Percentiles rank a stretch among this genome's conserved stretches.
phyloP scores from a whole-genome alignment of 2,329 filamentous ascomycete species.

The Botryosphaeria agaves region DNA sequence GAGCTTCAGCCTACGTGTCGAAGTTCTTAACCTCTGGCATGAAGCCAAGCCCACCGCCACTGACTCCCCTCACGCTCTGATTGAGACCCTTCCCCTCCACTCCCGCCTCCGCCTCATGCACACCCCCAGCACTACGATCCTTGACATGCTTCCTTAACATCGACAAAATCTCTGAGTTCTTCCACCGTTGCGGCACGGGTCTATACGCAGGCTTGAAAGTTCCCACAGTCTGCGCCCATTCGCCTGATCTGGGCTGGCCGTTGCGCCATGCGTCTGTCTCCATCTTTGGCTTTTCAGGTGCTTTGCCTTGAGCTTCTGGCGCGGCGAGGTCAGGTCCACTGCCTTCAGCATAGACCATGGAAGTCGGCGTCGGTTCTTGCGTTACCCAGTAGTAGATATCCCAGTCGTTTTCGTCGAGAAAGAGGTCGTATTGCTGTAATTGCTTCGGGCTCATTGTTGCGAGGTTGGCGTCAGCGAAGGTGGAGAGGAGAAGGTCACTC shows the following conservation, averaged over 20 bases:
- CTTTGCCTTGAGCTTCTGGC: slow-evolving; percentile 25
- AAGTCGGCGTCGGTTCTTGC: slow-evolving; percentile 52
- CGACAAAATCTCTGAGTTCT: slow-evolving; percentile 58
- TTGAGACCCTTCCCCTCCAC: slow-evolving; percentile 16
- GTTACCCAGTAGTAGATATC: slow-evolving; percentile 99
- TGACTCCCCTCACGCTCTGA: slow-evolving; percentile 13
- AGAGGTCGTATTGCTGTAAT: slow-evolving; percentile 70
- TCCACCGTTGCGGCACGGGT: slow-evolving; percentile 76
- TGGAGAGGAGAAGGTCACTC: slow-evolving; percentile 87
- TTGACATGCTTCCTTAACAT: slow-evolving; percentile 70
- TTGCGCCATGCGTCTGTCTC: slow-evolving; percentile 32
- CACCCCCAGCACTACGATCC: slow-evolving; percentile 45
- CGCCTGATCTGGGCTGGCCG: slow-evolving; percentile 42
- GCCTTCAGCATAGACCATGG: slow-evolving; percentile 37
- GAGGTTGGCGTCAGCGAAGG: slow-evolving; percentile 74
- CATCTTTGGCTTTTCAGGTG: slow-evolving; percentile 16
- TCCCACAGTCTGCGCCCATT: slow-evolving; percentile 94
- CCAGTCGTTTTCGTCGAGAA: slow-evolving; percentile 99
- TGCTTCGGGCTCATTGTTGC: slow-evolving; percentile 53
- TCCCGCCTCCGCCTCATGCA: slow-evolving; percentile 17
- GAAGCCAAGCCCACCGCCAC: slow-evolving; percentile 27
- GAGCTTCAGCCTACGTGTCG: slow-evolving; percentile 14
- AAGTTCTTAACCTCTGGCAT: slow-evolving; percentile 34
- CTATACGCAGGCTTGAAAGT: slow-evolving; percentile 88
- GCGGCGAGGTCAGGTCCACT: slow-evolving; percentile 25